phyloP scores from a whole-genome alignment of 1,139 yeast genomes.

The Scheffersomyces stambukii region DNA sequence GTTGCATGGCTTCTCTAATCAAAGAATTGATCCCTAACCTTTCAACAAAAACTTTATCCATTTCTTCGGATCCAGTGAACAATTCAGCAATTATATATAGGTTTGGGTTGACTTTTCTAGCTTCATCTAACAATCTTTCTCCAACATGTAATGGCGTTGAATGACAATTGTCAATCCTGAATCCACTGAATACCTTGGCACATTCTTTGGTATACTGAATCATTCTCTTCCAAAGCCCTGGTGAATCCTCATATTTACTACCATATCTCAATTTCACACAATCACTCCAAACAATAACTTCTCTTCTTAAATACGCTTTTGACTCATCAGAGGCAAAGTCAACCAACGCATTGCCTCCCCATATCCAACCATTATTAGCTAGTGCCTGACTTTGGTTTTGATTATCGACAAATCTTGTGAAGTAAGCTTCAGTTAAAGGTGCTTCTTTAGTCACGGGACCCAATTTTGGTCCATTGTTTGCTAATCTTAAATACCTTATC shows the following conservation, averaged over 20 bases:
- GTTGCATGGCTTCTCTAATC: conserved; percentile 96
- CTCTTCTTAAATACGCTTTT: conserved; percentile 82
- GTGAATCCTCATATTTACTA: conserved; percentile 69
- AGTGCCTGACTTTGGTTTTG: conserved; percentile 63
- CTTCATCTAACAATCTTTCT: conserved; percentile 80
- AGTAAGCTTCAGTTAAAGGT: conserved; percentile 84
- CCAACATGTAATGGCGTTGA: conserved; percentile 96
- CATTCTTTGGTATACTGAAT: conserved; percentile 65
- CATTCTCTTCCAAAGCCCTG: conserved; percentile 88
- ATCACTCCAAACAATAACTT: conserved; percentile 97
- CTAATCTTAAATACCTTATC: conserved; percentile 71
- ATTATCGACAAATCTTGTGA: conserved; percentile 60
- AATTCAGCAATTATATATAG: conserved; percentile 92
- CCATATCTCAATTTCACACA: conserved; percentile 94
- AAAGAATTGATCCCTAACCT: conserved; percentile 82
- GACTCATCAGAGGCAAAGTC: conserved; percentile 85
- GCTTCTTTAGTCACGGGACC: conserved; percentile 53
- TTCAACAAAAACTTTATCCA: conserved; percentile 89
- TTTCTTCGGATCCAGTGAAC: conserved; percentile 86
- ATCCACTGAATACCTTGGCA: conserved; percentile 81
- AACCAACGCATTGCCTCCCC: conserved; percentile 93
- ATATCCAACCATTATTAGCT: conserved; percentile 97
- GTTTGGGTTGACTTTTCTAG: conserved; percentile 79
- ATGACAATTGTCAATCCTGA: conserved; percentile 92
- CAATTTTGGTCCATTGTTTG: conserved; percentile 71